Base-by-base conservation (phyloP, 257 asterid species). In the Penstemon eatonii region DNA sequence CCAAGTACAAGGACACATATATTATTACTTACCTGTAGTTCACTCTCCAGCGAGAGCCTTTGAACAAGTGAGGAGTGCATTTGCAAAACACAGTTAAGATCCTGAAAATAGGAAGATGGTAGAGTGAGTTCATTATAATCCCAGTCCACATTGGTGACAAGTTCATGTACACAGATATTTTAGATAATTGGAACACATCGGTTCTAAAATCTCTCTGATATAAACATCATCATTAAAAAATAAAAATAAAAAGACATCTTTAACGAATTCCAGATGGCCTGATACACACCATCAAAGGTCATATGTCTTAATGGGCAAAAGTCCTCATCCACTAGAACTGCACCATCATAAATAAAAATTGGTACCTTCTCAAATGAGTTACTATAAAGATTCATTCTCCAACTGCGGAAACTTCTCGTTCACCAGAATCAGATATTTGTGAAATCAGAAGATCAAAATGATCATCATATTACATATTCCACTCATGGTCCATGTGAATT, bases 11-110 rank as follows among this genome's bases (percentile, higher is more conserved):
- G 13, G 38, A 68, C 38, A 49, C 19, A 11, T 3, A 52, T 47
- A 33, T 51, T 52, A 80, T 58, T 69, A 92, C 98, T 58, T 69
- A 92, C 98, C 91, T 86, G 87, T 38, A 92, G 74, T 86, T 84
- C 89, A 69, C 80, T 81, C 81, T 89, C 98, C 76, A 87, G 76
- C 58, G 91, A 77, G 66, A 92, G 77, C 78, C 91, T 86, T 66
- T 79, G 87, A 77, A 84, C 67, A 55, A 92, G 81, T 19, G 98
- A 89, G 40, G 98, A 89, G 76, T 92, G 98, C 87, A 84, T 85
- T 74, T 84, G 96, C 71, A 83, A 63, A 69, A 64, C 76, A 12
- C 68, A 67, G 63, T 68, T 83, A 54, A 63, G 70, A 67, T 78
- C 96, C 98, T 92, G 80, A 13, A 69, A 56, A 37, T 65, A 54